A percentile compares a stretch with the other conserved stretches of the same genome.
Conservation (phyloP, 495 filamentous ascomycete species). For the Cryomyces minteri region DNA sequence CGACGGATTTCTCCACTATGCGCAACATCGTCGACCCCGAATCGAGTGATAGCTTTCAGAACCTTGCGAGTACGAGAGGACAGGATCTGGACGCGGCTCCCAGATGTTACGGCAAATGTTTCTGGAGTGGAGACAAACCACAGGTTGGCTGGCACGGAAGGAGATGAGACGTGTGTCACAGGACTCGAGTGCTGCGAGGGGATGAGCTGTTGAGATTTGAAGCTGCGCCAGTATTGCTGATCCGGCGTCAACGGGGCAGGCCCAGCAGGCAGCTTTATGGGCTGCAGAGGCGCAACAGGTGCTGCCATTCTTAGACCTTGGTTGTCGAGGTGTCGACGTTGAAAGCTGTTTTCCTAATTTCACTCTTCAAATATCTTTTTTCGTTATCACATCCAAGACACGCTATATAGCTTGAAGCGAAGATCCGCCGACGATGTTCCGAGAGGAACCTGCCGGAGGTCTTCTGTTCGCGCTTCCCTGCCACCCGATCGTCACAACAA, state of each 20-base stretch:
- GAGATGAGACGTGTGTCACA: constrained; percentile 76
- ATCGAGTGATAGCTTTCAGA: constrained; percentile 79
- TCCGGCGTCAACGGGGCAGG: constrained; percentile 63
- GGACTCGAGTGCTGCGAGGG: constrained; percentile 71
- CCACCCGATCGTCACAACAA: too few species aligned
- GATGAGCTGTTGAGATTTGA: constrained; percentile 72
- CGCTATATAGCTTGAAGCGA: too few species aligned
- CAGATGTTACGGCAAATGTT: constrained; percentile 80
- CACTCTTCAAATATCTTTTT: too few species aligned
- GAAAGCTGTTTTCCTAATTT: too few species aligned
- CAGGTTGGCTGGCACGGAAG: constrained; percentile 32
- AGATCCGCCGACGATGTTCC: too few species aligned
- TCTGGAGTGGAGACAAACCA: constrained; percentile 25
- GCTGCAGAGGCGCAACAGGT: constrained; percentile 62
- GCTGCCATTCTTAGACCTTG: constrained; percentile 49
- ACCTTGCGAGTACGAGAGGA: constrained; percentile 75
- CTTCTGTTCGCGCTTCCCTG: too few species aligned
- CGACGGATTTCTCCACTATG: constrained; percentile 70
- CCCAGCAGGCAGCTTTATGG: constrained; percentile 63
- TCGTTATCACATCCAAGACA: too few species aligned
- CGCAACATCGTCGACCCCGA: constrained; percentile 55
- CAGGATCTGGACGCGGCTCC: constrained; percentile 81
- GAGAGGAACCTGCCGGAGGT: too few species aligned
- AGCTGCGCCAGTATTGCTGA: constrained; percentile 86
- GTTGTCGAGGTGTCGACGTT: too few species aligned